Percentiles rank a stretch among this genome's conserved stretches.
phyloP scores from a whole-genome alignment of 2,329 filamentous ascomycete species.

The Penicillium sp. region DNA sequence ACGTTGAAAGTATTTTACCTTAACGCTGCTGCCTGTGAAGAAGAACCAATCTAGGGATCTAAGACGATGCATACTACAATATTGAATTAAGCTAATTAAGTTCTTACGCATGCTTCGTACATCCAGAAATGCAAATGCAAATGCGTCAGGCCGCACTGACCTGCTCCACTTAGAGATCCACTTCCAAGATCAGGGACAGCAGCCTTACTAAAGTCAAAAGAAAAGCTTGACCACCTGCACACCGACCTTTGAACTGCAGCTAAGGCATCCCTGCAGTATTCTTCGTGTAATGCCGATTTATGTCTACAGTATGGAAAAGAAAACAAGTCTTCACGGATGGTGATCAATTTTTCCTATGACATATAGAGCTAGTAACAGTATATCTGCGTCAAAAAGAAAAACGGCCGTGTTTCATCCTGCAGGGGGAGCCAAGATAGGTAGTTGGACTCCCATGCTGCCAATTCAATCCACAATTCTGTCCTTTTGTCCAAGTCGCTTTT shows the following conservation, averaged over 20 bases:
- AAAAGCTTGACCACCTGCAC: neutral
- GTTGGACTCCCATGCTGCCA: slow-evolving; percentile 4
- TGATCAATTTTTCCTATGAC: slow-evolving; percentile 23
- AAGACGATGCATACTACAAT: neutral
- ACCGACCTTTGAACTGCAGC: neutral
- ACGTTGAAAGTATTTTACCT: neutral
- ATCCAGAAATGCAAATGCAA: slow-evolving; percentile 1
- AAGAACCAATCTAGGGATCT: too few species aligned
- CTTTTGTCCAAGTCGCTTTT: slow-evolving; percentile 14
- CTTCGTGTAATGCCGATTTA: neutral
- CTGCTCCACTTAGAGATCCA: neutral
- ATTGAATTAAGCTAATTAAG: neutral
- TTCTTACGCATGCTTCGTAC: neutral
- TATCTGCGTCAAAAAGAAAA: slow-evolving; percentile 16
- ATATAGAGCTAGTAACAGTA: slow-evolving; percentile 23
- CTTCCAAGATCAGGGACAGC: neutral
- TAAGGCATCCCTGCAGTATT: neutral
- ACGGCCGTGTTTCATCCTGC: slow-evolving; percentile 15
- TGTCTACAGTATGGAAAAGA: neutral
- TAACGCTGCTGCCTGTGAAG: too few species aligned
- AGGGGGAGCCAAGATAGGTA: slow-evolving; percentile 5
- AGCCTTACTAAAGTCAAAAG: neutral
- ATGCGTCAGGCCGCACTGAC: neutral
- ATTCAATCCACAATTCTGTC: slow-evolving; percentile 5
- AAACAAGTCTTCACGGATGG: slow-evolving; percentile 18